A percentile compares a stretch with the other conserved stretches of the same genome.
phyloP scores from a whole-genome alignment of 2,329 filamentous ascomycete species.

The Zopfia rhizophila region DNA sequence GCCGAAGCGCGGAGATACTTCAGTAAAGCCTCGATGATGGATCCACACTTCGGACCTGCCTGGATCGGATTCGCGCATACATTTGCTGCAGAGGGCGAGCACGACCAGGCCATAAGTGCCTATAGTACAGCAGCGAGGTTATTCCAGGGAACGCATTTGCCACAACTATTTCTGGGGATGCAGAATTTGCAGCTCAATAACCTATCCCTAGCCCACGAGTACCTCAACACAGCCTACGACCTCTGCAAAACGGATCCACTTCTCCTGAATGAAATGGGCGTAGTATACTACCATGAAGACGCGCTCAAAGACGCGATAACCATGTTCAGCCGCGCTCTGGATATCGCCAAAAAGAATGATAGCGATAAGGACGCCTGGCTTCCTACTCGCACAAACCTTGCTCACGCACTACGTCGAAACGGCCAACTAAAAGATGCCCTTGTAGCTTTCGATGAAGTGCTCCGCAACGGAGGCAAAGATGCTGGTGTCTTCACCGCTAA shows the following conservation, averaged over 20 bases:
- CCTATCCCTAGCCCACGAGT: conserved; percentile 91
- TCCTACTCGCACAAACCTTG: conserved; percentile 86
- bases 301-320: conserved; percentile 78
- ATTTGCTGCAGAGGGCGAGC: conserved; percentile 95
- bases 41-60: conserved; percentile 94
- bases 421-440: conserved; percentile 77
- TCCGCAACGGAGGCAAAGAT: conserved; percentile 83
- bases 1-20: conserved; percentile 96
- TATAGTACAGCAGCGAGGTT: conserved; percentile 94
- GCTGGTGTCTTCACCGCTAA: conserved; percentile 82
- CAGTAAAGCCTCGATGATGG: conserved; percentile 96
- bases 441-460: conserved; percentile 84
- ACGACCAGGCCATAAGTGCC: conserved; percentile 97
- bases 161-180: conserved; percentile 97
- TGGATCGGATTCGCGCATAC: conserved; percentile 99
- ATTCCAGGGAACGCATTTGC: conserved; percentile 96
- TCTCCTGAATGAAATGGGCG: conserved; percentile 92
- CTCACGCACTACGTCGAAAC: conserved; percentile 82
- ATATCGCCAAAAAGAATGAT: conserved; percentile 81
- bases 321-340: conserved; percentile 81
- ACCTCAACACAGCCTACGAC: conserved; percentile 86
- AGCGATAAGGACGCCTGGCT: conserved; percentile 86
- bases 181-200: conserved; percentile 97
- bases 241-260: conserved; percentile 87
- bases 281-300: conserved; percentile 94